Evolutionary conservation across 805 yeast species (phyloP).

Genomic region (Wickerhamiella alocasiicola): DNA sequence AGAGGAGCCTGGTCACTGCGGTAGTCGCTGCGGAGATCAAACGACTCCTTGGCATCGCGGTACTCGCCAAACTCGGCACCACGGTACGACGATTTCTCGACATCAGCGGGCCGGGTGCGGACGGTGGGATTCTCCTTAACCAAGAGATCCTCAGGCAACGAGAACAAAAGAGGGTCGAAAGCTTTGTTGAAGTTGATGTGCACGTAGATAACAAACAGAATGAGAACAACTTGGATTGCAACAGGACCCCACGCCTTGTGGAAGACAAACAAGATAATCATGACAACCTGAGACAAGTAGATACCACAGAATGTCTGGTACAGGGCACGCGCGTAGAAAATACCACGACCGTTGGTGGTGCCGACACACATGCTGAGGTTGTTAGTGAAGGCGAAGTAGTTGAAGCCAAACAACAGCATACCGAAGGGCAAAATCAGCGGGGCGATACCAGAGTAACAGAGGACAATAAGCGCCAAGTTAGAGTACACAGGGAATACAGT

Average conservation of each 20-base stretch:
- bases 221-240: conserved; percentile 54
- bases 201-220: conserved; percentile 52
- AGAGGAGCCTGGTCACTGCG: conserved; percentile 1
- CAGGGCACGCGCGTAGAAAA: conserved; percentile 75
- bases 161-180: conserved; percentile 44
- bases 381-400: conserved; percentile 69
- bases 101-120: neutral
- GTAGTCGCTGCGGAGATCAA: conserved; percentile 4
- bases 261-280: conserved; percentile 76
- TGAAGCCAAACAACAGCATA: conserved; percentile 50
- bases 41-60: neutral
- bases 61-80: neutral
- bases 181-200: conserved; percentile 56
- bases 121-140: neutral
- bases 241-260: conserved; percentile 95
- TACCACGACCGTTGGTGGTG: conserved; percentile 64
- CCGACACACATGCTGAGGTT: conserved; percentile 64
- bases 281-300: conserved; percentile 75
- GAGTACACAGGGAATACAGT: conserved; percentile 68
- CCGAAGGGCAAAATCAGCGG: conserved; percentile 75
- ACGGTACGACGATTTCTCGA: neutral
- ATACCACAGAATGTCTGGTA: conserved; percentile 82
- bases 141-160: conserved; percentile 28
- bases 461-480: conserved; percentile 55
- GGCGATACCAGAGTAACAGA: conserved; percentile 71